These are phyloP conservation scores for Coemansia sp. DNA, from an alignment of 192 early-diverging fungal species.

Conservation along the genomic window DNA sequence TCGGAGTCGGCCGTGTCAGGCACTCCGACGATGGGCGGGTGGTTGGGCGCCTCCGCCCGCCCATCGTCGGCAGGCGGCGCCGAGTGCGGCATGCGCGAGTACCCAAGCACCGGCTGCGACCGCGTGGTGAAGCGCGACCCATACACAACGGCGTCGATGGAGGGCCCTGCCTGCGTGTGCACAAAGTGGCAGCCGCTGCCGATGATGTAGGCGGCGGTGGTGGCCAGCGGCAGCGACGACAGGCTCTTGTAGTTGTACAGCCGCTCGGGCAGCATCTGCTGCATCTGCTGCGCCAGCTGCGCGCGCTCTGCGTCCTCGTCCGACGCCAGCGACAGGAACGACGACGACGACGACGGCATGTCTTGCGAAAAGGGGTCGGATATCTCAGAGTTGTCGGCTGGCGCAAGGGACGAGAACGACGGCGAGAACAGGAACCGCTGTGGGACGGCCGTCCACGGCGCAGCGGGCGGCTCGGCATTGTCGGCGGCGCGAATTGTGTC, in stretches of 20 bases:
- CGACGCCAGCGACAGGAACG: constrained; percentile 3
- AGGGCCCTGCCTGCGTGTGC: constrained; percentile 42
- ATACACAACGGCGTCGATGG: constrained; percentile 25
- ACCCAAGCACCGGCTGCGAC: constrained; percentile 1
- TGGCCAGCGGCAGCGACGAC: constrained; percentile 4
- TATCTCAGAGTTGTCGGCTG: constrained; percentile 4
- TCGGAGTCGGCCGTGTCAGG: not conserved
- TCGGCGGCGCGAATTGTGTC: not conserved
- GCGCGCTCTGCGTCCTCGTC: not conserved
- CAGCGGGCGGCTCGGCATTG: not conserved
- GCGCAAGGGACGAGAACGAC: constrained; percentile 33
- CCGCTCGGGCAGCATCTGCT: not conserved
- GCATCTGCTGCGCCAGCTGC: not conserved
- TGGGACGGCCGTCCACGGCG: not conserved
- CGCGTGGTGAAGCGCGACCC: not conserved
- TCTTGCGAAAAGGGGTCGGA: not conserved
- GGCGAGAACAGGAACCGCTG: constrained; percentile 41
- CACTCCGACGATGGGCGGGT: not conserved
- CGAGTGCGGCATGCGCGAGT: not conserved
- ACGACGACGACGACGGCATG: not conserved
- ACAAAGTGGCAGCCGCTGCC: constrained; percentile 32
- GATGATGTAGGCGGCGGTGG: constrained; percentile 2
- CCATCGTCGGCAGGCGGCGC: constrained; percentile 4
- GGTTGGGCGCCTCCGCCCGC: not conserved
- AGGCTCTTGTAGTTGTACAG: not conserved